Percentiles rank a stretch among this genome's conserved stretches.
Conservation (phyloP, 1,139 yeast species). For the Cylindricascospora bacillispora region DNA sequence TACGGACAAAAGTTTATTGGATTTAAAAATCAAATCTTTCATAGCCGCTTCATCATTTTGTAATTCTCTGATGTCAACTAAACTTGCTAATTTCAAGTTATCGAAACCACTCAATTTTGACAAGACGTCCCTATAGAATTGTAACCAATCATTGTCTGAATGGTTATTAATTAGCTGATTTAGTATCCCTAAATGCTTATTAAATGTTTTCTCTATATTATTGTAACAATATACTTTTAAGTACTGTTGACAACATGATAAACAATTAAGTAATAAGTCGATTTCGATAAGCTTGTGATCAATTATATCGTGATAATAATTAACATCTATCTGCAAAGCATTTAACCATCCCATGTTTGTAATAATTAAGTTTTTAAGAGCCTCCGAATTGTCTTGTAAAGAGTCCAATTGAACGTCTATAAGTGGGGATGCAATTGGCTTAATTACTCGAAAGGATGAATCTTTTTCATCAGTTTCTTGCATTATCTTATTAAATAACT, state of each 20-base stretch:
- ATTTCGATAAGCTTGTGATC: constrained; percentile 20
- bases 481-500: too few relatives aligned
- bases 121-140: constrained; percentile 26
- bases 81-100: constrained; percentile 2
- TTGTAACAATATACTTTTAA: constrained; percentile 35
- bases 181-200: constrained; percentile 11
- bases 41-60: constrained; percentile 15
- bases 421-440: not conserved
- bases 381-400: constrained; percentile 9
- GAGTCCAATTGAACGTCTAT: constrained; percentile 4
- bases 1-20: constrained; percentile 18
- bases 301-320: constrained; percentile 25
- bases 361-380: constrained; percentile 27
- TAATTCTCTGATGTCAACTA: constrained; percentile 10
- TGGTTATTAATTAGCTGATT: too few relatives aligned
- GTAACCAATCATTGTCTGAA: constrained; percentile 30
- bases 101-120: constrained; percentile 31
- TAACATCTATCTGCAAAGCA: constrained; percentile 35
- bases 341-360: constrained; percentile 42
- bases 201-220: constrained; percentile 41
- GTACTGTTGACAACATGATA: constrained; percentile 47
- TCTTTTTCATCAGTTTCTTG: too few relatives aligned
- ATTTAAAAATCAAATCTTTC: too few relatives aligned
- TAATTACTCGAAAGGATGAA: too few relatives aligned
- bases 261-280: constrained; percentile 34